Percentiles rank a stretch among this genome's conserved stretches.
Conservation (phyloP, 257 asterid species). For the Ehretia macrophylla region DNA sequence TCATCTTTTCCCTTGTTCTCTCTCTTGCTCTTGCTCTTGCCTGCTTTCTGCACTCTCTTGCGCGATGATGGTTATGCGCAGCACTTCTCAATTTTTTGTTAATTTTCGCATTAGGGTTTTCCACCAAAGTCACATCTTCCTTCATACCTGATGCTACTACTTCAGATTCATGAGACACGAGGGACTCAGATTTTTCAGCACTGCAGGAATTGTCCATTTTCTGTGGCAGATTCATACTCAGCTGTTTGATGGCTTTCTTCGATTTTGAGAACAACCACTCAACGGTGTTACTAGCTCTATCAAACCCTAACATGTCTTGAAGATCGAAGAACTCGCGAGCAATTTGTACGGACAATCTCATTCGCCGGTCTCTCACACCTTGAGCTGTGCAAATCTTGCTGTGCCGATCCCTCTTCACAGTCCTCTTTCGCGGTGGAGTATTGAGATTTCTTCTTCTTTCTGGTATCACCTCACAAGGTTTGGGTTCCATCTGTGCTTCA, state of each 20-base stretch:
- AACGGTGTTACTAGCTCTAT: slow-evolving; percentile 56
- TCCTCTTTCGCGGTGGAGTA: not conserved
- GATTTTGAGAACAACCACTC: slow-evolving; percentile 41
- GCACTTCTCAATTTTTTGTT: not conserved
- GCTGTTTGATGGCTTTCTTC: not conserved
- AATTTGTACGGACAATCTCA: slow-evolving; percentile 45
- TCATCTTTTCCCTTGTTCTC: slow-evolving; percentile 5
- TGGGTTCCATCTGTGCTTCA: not conserved
- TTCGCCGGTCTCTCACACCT: slow-evolving; percentile 47
- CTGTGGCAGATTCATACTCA: not conserved
- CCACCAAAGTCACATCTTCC: not conserved
- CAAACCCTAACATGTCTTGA: slow-evolving; percentile 58
- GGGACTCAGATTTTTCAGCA: not conserved
- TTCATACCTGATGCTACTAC: not conserved
- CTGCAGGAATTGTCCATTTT: not conserved
- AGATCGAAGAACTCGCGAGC: slow-evolving; percentile 59
- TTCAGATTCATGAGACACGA: slow-evolving; percentile 1
- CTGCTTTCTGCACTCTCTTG: not conserved
- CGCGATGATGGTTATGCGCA: not conserved
- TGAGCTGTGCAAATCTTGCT: slow-evolving; percentile 52
- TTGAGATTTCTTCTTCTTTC: not conserved
- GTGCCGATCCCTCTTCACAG: slow-evolving; percentile 38
- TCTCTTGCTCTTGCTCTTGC: slow-evolving; percentile 2
- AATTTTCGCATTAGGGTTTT: not conserved
- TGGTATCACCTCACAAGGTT: not conserved